Base-by-base conservation (phyloP, 2,329 filamentous ascomycete genomes). In the Phialophora macrospora region DNA sequence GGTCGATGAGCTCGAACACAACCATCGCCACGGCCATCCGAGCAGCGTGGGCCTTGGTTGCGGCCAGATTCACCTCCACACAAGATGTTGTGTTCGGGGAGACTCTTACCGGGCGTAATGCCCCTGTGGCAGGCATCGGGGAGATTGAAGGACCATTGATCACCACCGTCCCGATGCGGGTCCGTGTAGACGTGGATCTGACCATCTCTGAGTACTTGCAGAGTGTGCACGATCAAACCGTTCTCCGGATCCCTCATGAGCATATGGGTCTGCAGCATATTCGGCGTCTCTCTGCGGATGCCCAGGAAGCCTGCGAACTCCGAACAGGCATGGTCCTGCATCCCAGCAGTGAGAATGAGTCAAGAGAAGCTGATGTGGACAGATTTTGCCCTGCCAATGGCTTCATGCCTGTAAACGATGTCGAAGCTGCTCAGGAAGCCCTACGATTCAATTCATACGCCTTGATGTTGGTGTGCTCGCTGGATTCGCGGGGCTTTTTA, bases 231-330 rank as follows among this genome's bases (percentile, higher is more conserved):
- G 78, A 84, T 24, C 80, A 84, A 62, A 84, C 82, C 0, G 80
- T 85, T 0, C 76, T 81, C 2, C 83, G 85, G 68, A 88, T 90
- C 7, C 84, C 87, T 0, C 83, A 89, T 72, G 85, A 90, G 74
- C 87, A 91, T 73, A 80, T 85, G n/a, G 81, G 82, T 28, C 69
- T 83, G 1, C 81, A 82, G 59, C 76, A 79, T 38, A 83, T 83
- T 64, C 83, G 85, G 4, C 80, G 81, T 20, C 75, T 88, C 9
- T 85, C 83, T 71, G 77, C 80, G 0, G 80, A 82, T 60, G 75
- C 79, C 0, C 76, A 77, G 0, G 67, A 75, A n/a, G 79, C 77
- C 44, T 82, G 81, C 67, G 30, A 32, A 9, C 30, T 32, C 30
- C 30, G 30, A 32, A 32, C 30, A 32, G 30, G 30, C 30, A 32